Percentiles rank a stretch among this genome's conserved stretches.
Conservation (phyloP, 1,284 basidiomycete species). For the Cryptococcus neoformans region DNA sequence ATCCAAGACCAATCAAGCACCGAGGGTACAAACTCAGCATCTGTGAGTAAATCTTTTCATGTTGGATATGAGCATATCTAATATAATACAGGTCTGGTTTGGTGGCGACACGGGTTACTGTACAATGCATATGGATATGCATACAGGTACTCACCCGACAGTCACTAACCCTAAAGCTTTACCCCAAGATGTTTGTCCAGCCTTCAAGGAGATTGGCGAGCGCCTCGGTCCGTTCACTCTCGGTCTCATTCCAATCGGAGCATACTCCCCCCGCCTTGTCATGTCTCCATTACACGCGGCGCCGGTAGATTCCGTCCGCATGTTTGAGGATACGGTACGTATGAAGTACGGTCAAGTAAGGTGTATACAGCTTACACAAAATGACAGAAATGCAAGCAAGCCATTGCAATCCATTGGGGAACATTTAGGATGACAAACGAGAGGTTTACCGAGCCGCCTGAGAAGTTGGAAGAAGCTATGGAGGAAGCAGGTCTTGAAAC, state of each 20-base stretch:
- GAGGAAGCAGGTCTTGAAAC: constrained; percentile 55
- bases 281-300: constrained; percentile 61
- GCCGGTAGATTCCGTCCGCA: constrained; percentile 59
- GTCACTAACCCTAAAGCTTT: constrained; percentile 15
- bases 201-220: constrained; percentile 64
- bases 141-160: constrained; percentile 50
- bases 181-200: constrained; percentile 54
- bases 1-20: constrained; percentile 45
- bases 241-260: constrained; percentile 65
- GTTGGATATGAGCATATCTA: constrained; percentile 18
- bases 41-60: too few species aligned
- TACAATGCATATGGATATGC: constrained; percentile 53
- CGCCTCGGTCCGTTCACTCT: constrained; percentile 59
- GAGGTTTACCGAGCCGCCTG: constrained; percentile 60
- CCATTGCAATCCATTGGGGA: constrained; percentile 69
- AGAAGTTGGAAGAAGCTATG: constrained; percentile 55
- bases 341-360: not conserved
- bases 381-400: constrained; percentile 51
- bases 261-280: constrained; percentile 59
- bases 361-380: constrained; percentile 14
- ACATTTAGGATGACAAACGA: constrained; percentile 53
- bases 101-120: constrained; percentile 60
- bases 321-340: constrained; percentile 60
- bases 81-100: constrained; percentile 61
- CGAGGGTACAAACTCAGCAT: too few species aligned